Evolutionary conservation across 2,329 filamentous ascomycete genomes (phyloP).

Genomic region (Aspergillus transmontanensis): DNA sequence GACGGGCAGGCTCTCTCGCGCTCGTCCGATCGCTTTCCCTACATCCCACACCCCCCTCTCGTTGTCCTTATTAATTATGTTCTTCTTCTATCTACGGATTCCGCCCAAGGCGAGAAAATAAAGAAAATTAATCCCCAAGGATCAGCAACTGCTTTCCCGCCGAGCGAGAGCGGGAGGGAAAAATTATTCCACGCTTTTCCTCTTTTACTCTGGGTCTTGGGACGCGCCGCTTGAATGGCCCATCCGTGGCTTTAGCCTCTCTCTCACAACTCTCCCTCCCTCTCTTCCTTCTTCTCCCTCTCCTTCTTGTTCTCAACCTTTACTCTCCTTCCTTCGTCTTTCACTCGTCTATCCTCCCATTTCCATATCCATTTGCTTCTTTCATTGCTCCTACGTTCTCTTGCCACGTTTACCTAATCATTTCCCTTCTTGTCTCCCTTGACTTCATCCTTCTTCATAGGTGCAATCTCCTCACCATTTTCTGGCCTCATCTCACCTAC

Average conservation of each 20-base stretch:
- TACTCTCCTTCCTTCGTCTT: slow-evolving; percentile 14
- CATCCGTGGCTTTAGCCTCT: slow-evolving; percentile 28
- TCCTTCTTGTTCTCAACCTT: slow-evolving; percentile 15
- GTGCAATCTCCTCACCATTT: slow-evolving; percentile 7
- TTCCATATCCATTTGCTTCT: slow-evolving; percentile 16
- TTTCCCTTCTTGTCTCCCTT: slow-evolving; percentile 13
- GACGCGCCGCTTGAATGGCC: slow-evolving; percentile 30
- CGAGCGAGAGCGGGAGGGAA: slow-evolving; percentile 19
- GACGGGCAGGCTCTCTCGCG: slow-evolving; percentile 10
- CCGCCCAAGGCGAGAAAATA: background rate
- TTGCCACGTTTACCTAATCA: slow-evolving; percentile 7
- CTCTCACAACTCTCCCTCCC: slow-evolving; percentile 11
- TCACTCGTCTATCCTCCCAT: slow-evolving; percentile 15
- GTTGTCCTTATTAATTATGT: slow-evolving; percentile 1
- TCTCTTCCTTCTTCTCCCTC: slow-evolving; percentile 15
- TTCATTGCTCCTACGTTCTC: slow-evolving; percentile 6
- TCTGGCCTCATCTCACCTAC: background rate
- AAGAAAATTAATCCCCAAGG: slow-evolving; percentile 1
- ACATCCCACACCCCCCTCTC: slow-evolving; percentile 5
- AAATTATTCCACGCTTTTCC: slow-evolving; percentile 29
- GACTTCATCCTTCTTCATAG: slow-evolving; percentile 9
- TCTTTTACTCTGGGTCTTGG: slow-evolving; percentile 27
- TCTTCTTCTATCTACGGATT: background rate
- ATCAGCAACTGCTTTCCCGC: slow-evolving; percentile 8
- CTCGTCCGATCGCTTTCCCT: slow-evolving; percentile 3